phyloP scores from a whole-genome alignment of 306 rosid species.

The Trifolium dubium region DNA sequence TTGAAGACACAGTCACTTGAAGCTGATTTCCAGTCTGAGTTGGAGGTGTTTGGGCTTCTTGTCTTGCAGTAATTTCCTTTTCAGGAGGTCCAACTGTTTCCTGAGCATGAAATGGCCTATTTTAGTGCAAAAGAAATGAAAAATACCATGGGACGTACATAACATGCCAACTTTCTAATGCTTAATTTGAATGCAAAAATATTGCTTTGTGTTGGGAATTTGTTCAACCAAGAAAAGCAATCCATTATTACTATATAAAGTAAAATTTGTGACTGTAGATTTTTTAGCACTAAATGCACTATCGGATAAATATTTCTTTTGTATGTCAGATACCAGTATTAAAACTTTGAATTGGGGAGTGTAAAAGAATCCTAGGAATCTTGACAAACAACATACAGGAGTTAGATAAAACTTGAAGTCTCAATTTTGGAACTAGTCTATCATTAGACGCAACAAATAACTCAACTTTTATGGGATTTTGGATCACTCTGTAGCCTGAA shows the following conservation, averaged over 20 bases:
- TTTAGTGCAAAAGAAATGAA: conserved; percentile 40
- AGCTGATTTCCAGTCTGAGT: too few species aligned
- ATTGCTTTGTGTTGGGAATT: conserved; percentile 3
- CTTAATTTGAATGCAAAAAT: conserved; percentile 9
- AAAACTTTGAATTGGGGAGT: background rate
- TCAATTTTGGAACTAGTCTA: conserved; percentile 14
- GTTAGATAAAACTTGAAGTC: conserved; percentile 23
- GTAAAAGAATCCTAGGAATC: conserved; percentile 8
- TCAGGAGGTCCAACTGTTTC: conserved; percentile 53
- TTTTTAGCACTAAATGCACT: conserved; percentile 13
- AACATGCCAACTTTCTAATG: conserved; percentile 27
- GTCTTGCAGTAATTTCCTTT: conserved; percentile 47
- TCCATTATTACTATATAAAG: conserved; percentile 1
- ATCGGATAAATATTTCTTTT: background rate
- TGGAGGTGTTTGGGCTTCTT: background rate
- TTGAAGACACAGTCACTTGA: too few species aligned
- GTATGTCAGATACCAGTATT: conserved; percentile 1
- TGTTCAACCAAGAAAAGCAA: conserved; percentile 37
- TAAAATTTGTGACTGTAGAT: background rate
- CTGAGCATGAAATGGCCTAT: conserved; percentile 47
- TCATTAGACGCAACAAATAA: conserved; percentile 15
- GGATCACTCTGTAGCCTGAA: background rate
- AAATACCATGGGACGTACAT: conserved; percentile 17
- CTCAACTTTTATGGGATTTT: background rate
- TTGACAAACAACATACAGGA: conserved; percentile 15